These are phyloP conservation scores for Coemansia biformis DNA, from an alignment of 192 early-diverging fungal species.

Conservation along the genomic window DNA sequence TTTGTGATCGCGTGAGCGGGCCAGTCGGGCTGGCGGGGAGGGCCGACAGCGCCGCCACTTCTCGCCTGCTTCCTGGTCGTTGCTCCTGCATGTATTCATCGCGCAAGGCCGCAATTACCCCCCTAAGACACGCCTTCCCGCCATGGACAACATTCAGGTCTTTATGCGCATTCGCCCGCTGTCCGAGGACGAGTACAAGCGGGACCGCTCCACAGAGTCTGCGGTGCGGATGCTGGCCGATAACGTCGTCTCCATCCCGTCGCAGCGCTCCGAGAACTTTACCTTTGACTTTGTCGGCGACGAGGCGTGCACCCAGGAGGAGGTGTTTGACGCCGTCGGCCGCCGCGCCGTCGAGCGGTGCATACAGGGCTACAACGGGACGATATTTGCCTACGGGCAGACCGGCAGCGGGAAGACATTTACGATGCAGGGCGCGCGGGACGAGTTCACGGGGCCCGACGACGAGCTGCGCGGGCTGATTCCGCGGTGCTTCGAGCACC, in stretches of 20 bases:
- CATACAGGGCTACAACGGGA: slow-evolving; percentile 68
- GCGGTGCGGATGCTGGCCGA: slow-evolving; percentile 46
- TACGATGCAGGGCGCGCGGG: slow-evolving; percentile 77
- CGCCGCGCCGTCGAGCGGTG: slow-evolving; percentile 60
- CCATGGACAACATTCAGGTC: slow-evolving; percentile 55
- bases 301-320: slow-evolving; percentile 48
- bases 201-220: slow-evolving; percentile 38
- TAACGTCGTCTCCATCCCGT: slow-evolving; percentile 47
- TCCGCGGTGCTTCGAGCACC: slow-evolving; percentile 58
- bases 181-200: slow-evolving; percentile 43
- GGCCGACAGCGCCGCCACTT: too few relatives aligned
- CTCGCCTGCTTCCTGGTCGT: too few relatives aligned
- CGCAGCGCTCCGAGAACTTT: slow-evolving; percentile 56
- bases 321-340: slow-evolving; percentile 53
- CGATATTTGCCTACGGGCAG: slow-evolving; percentile 71
- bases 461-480: slow-evolving; percentile 64
- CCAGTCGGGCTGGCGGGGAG: too few relatives aligned
- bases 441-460: slow-evolving; percentile 63
- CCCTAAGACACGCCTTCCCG: too few relatives aligned
- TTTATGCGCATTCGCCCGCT: slow-evolving; percentile 56
- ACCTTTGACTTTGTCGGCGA: slow-evolving; percentile 63
- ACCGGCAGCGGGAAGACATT: slow-evolving; percentile 73
- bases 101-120: too few relatives aligned
- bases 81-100: too few relatives aligned
- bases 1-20: too few relatives aligned